Base-by-base conservation (phyloP, 371 early-diverging fungal species). In the Mucor circinelloides region DNA sequence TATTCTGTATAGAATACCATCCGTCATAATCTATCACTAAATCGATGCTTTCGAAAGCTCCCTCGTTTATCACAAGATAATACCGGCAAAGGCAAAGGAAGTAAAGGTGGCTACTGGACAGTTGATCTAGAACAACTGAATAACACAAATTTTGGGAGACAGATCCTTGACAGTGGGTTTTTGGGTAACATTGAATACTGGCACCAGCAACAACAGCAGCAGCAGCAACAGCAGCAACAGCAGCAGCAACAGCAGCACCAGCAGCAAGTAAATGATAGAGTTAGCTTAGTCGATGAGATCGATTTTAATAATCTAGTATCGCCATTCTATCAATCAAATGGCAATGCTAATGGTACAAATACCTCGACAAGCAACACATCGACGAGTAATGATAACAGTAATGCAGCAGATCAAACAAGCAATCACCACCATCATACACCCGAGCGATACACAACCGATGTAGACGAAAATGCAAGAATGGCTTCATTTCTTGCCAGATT, bases 1-100 rank as follows among this genome's bases (percentile, higher is more conserved):
- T 6, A 21, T 17, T 38, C 12, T 9, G 5, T 23, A 27, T 28
- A 93, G 78, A 93, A 93, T 76, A 88, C 91, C 0, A 91, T 93
- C 19, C 79, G 94, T 7, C 94, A 93, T 78, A 93, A 93, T 68
- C 79, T 94, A 32, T 91, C 90, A 13, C 70, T 93, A 48, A 93
- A 92, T 63, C 78, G 80, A 60, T 66, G 62, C 55, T 60, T 75
- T 70, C 74, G 83, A 48, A 92, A 92, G 65, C 79, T 91, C 28
- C 92, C 92, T 7, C 79, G 91, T 30, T 80, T 85, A 25, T 80
- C 84, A 17, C 67, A 79, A 27, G 71, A 76, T 52, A 71, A 63
- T 21, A 52, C 66, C 6, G 68, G 58, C 19, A 75, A 72, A 54
- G 66, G 66, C 25, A 77, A 75, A 60, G 73, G 73, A n/a, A 76